These are phyloP conservation scores for Aspergillus amoenus DNA, from an alignment of 2,329 filamentous ascomycete genomes.

Conservation along the genomic window DNA sequence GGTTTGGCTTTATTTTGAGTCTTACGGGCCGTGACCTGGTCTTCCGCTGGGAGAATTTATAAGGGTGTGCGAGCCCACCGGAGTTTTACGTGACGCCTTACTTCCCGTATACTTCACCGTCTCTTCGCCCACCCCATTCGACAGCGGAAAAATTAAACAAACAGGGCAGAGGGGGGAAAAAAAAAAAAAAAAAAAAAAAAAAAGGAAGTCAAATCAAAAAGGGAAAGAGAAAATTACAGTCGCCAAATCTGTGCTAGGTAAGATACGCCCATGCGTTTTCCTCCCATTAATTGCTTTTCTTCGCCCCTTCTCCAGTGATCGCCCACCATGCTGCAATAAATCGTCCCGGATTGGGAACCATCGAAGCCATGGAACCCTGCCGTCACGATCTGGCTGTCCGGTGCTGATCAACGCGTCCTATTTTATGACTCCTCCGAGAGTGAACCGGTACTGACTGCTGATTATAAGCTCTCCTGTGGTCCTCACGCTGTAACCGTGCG, in stretches of 20 bases:
- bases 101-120: constrained; percentile 30
- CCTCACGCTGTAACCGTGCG: constrained; percentile 20
- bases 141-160: constrained; percentile 1
- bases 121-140: constrained; percentile 12
- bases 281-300: constrained; percentile 15
- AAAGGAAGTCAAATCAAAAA: constrained; percentile 5
- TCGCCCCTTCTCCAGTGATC: constrained; percentile 34
- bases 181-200: not conserved
- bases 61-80: constrained; percentile 15
- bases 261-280: constrained; percentile 16
- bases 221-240: constrained; percentile 10
- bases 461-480: constrained; percentile 38
- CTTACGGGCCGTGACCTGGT: not conserved
- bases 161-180: not conserved
- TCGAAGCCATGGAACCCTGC: constrained; percentile 38
- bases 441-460: constrained; percentile 24
- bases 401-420: constrained; percentile 36
- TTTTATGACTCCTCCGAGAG: constrained; percentile 41
- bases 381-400: constrained; percentile 37
- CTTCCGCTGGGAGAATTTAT: constrained; percentile 12
- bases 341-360: constrained; percentile 32
- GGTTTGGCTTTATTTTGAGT: not conserved
- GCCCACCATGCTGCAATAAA: constrained; percentile 39
- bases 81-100: constrained; percentile 21
- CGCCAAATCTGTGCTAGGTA: constrained; percentile 16